phyloP scores from a whole-genome alignment of 2,329 filamentous ascomycete species.

The Talaromyces sp. region DNA sequence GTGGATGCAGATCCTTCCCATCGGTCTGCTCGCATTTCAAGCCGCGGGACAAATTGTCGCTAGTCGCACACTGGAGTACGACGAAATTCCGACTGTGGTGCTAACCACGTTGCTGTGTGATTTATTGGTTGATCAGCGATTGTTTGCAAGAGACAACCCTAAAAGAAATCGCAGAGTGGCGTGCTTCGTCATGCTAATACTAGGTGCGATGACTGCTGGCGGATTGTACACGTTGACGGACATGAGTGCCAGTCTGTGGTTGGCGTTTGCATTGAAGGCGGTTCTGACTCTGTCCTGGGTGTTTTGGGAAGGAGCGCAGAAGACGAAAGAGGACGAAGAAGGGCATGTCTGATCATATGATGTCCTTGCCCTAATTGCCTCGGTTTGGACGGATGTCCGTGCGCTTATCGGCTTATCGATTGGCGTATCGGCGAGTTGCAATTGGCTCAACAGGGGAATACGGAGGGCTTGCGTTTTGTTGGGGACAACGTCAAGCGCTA shows the following conservation, averaged over 20 bases:
- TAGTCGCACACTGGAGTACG: slow-evolving; percentile 36
- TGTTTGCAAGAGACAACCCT: slow-evolving; percentile 29
- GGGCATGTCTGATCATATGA: slow-evolving; percentile 1
- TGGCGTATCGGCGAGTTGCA: not conserved
- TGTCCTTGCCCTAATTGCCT: not conserved
- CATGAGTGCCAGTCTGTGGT: slow-evolving; percentile 42
- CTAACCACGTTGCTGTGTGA: slow-evolving; percentile 44
- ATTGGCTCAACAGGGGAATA: not conserved
- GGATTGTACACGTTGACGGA: slow-evolving; percentile 37
- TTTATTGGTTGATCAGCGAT: slow-evolving; percentile 36
- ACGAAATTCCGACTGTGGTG: slow-evolving; percentile 45
- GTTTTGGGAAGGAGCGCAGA: slow-evolving; percentile 33
- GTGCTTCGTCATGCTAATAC: slow-evolving; percentile 40
- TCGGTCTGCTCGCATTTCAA: slow-evolving; percentile 42
- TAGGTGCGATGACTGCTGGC: slow-evolving; percentile 43
- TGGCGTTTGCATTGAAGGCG: slow-evolving; percentile 40
- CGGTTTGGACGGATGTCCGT: not conserved
- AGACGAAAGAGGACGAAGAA: not conserved
- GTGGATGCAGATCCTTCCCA: slow-evolving; percentile 40
- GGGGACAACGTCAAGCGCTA: not conserved
- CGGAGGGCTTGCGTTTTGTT: slow-evolving; percentile 3
- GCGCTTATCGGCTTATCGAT: slow-evolving; percentile 13
- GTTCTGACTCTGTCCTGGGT: slow-evolving; percentile 36
- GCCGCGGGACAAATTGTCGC: slow-evolving; percentile 43
- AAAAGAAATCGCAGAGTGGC: slow-evolving; percentile 38